Evolutionary conservation across 2,329 filamentous ascomycete species (phyloP).

Genomic region (Exophiala mesophila): DNA sequence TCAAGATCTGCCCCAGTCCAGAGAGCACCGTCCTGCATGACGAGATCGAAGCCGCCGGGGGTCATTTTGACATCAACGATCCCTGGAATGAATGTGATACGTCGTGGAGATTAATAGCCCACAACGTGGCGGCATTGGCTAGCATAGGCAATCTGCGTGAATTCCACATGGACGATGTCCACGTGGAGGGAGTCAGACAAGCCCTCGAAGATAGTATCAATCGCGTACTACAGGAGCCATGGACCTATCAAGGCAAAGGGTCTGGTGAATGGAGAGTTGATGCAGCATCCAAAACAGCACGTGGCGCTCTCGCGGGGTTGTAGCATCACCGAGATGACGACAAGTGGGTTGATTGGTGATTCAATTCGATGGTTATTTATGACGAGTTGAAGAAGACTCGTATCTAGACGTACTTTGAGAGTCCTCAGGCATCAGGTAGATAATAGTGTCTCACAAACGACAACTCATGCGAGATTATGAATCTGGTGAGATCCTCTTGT

Average conservation of each 20-base stretch:
- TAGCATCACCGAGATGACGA: too few relatives aligned
- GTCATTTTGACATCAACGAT: conserved; percentile 39
- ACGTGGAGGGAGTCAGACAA: conserved; percentile 17
- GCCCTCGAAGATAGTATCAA: conserved; percentile 14
- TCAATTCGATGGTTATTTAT: too few relatives aligned
- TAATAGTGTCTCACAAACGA: too few relatives aligned
- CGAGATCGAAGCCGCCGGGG: conserved; percentile 30
- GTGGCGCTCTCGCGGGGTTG: too few relatives aligned
- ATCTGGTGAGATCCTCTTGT: too few relatives aligned
- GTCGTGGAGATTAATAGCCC: conserved; percentile 45
- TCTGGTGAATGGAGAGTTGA: conserved; percentile 16
- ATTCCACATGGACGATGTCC: conserved; percentile 23
- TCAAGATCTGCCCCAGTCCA: conserved; percentile 46
- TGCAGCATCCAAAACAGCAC: too few relatives aligned
- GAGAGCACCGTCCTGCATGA: conserved; percentile 36
- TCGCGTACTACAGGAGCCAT: conserved; percentile 11
- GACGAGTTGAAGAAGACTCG: too few relatives aligned
- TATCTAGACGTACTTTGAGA: too few relatives aligned
- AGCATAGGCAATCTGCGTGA: conserved; percentile 13
- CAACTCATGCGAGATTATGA: too few relatives aligned
- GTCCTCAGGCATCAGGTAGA: too few relatives aligned
- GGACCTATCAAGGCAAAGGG: conserved; percentile 16
- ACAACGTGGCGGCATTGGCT: conserved; percentile 29
- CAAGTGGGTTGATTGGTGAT: too few relatives aligned
- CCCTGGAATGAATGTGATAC: conserved; percentile 53